Percentiles rank a stretch among this genome's conserved stretches.
These are phyloP conservation scores for Suhomyces terraborum DNA, from an alignment of 1,139 yeast species.

Conservation along the genomic window DNA sequence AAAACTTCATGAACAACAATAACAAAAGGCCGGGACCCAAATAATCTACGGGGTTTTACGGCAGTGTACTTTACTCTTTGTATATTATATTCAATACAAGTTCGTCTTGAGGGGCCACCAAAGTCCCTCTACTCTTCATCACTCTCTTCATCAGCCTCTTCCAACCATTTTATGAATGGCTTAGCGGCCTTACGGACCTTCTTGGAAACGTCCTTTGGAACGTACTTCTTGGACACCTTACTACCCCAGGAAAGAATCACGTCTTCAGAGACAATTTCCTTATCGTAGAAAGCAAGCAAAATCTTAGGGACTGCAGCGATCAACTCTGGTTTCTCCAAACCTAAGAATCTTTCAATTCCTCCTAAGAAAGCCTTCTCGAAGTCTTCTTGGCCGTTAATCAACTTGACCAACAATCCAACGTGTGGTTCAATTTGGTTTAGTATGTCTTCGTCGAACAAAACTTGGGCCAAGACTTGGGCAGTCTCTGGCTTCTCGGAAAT, in stretches of 20 bases:
- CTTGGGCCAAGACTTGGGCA: conserved; percentile 89
- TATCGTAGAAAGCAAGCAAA: conserved; percentile 76
- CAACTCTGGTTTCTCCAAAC: conserved; percentile 76
- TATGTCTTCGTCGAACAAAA: conserved; percentile 79
- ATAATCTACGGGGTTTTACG: not conserved
- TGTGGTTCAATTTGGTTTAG: conserved; percentile 73
- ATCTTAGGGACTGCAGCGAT: conserved; percentile 78
- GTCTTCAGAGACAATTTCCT: conserved; percentile 83
- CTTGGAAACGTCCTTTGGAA: conserved; percentile 87
- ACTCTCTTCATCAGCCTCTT: conserved; percentile 77
- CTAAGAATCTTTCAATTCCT: conserved; percentile 92
- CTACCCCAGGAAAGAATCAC: conserved; percentile 83
- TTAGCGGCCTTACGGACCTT: conserved; percentile 96
- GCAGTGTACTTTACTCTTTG: conserved; percentile 1
- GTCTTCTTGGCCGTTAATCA: conserved; percentile 61
- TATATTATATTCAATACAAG: conserved; percentile 4
- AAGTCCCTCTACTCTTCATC: conserved; percentile 54
- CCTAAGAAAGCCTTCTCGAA: conserved; percentile 91
- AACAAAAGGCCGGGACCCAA: conserved; percentile 9
- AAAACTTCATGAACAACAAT: conserved; percentile 20
- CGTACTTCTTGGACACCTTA: conserved; percentile 90
- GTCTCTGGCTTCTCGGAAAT: conserved; percentile 74
- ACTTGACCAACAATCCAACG: conserved; percentile 77
- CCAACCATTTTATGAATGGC: conserved; percentile 92
- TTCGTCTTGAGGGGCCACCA: not conserved